phyloP scores from a whole-genome alignment of 2,329 filamentous ascomycete genomes.

The Coniochaeta sp. region DNA sequence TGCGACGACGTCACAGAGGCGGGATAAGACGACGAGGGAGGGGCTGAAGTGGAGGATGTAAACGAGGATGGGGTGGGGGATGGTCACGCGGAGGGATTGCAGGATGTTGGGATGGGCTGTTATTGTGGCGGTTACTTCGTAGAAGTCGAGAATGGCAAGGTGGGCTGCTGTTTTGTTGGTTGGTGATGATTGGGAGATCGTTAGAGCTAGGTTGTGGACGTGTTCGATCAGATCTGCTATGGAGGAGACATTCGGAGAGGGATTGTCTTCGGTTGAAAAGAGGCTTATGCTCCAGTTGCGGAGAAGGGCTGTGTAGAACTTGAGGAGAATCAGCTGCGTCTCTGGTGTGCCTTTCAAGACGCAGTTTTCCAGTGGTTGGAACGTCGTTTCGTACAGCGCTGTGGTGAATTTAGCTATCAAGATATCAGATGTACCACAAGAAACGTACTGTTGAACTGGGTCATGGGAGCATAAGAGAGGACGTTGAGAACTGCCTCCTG shows the following conservation, averaged over 20 bases:
- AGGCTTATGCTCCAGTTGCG: constrained; percentile 47
- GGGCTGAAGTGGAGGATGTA: constrained; percentile 64
- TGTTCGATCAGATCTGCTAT: constrained; percentile 37
- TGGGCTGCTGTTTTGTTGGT: constrained; percentile 28
- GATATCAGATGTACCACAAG: background rate
- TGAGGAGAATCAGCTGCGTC: constrained; percentile 53
- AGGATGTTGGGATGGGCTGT: constrained; percentile 44
- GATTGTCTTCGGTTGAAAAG: constrained; percentile 27
- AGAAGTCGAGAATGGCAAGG: constrained; percentile 62
- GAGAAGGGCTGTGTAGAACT: constrained; percentile 61
- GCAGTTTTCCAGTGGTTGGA: constrained; percentile 42
- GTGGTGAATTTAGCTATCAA: background rate
- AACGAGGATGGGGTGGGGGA: constrained; percentile 60
- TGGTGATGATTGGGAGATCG: constrained; percentile 47
- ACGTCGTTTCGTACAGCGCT: constrained; percentile 44
- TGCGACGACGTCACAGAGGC: constrained; percentile 62
- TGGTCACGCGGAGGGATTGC: constrained; percentile 50
- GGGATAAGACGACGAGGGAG: constrained; percentile 56
- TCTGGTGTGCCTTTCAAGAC: constrained; percentile 39
- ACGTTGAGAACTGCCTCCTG: constrained; percentile 48
- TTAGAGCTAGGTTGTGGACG: constrained; percentile 48
- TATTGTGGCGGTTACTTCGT: constrained; percentile 51
- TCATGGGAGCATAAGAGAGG: constrained; percentile 45
- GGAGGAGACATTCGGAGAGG: constrained; percentile 25
- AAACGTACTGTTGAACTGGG: constrained; percentile 45